Evolutionary conservation across 495 filamentous ascomycete species (phyloP), one percentile per base, ranked within the genome.

Genomic region (Annulohypoxylon stygium): DNA sequence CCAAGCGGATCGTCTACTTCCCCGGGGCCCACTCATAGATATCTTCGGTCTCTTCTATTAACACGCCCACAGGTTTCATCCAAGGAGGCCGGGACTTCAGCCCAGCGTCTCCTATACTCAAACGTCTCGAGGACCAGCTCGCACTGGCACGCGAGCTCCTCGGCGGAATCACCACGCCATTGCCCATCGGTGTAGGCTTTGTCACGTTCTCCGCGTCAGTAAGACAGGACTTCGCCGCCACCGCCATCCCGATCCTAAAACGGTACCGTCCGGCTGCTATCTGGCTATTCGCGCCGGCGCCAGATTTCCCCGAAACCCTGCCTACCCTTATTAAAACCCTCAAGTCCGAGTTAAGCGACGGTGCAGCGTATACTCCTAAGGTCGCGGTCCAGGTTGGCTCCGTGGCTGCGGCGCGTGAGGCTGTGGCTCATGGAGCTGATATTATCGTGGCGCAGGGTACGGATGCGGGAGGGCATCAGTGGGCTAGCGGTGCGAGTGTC

Each of bases 391-490:
- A 94, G 69, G 84, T 93, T 59, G 89, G 91, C 7, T 88, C 85
- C 0, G 82, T 93, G 0, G 80, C 70, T 0, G 88, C 89, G 20
- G 89, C 90, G 16, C 72, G 84, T 14, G 80, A 86, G 11, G 76
- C 81, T 0, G 83, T 81, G 5, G 18, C 30, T 5, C 61, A 80
- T 6, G 77, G 80, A 3, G 90, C 88, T 2, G 90, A 94, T 70
- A 86, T 91, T 7, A 73, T 95, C 8, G 90, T 94, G 1, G 86
- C 91, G 0, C 93, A 96, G 79, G 93, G 93, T 0, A 72, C 83
- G 0, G 93, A 96, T 70, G 89, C 93, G 0, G 93, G 93, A 0
- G 93, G 93, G 0, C 93, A 96, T 76, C 92, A 92, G 47, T 85
- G 88, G 26, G 84, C 77, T 0, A 73, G 76, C 0, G 89, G 88